phyloP scores from a whole-genome alignment of 2,329 filamentous ascomycete species.

The Akanthomyces lecanii region DNA sequence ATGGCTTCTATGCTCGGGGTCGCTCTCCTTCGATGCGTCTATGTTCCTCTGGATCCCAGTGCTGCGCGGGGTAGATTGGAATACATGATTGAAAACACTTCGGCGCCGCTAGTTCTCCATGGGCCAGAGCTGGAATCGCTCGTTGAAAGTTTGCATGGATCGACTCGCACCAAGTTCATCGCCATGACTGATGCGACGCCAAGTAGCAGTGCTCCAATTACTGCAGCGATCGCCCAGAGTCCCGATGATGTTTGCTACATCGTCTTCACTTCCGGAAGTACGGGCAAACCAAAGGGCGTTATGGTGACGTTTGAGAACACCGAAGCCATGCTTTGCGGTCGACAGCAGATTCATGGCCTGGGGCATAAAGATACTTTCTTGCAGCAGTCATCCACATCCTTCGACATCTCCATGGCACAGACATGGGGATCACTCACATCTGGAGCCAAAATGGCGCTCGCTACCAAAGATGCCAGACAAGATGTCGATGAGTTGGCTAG shows the following conservation, averaged over 20 bases:
- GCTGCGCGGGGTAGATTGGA: not conserved
- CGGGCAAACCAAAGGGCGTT: conserved; percentile 3
- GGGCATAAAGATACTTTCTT: not conserved
- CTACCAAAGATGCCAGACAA: not conserved
- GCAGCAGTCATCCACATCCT: conserved; percentile 2
- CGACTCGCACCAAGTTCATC: not conserved
- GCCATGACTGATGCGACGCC: not conserved
- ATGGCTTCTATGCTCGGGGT: conserved; percentile 3
- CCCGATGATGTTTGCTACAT: conserved; percentile 4
- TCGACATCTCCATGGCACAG: conserved; percentile 4
- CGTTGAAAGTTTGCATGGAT: not conserved
- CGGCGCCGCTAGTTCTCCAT: not conserved
- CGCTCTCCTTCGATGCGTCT: conserved; percentile 1
- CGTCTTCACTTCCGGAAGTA: conserved; percentile 8
- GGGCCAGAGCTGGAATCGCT: not conserved
- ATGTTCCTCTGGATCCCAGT: conserved; percentile 4
- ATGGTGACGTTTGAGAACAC: conserved; percentile 11
- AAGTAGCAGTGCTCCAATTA: not conserved
- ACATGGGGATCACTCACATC: not conserved
- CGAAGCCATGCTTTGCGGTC: conserved; percentile 6
- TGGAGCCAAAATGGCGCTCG: not conserved
- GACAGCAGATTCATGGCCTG: not conserved
- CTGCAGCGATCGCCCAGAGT: too few species aligned
- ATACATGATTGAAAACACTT: conserved; percentile 6
- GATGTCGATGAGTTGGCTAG: not conserved